Evolutionary conservation across 768 basidiomycete genomes (phyloP).

Genomic region (Pulveroboletus sp.): DNA sequence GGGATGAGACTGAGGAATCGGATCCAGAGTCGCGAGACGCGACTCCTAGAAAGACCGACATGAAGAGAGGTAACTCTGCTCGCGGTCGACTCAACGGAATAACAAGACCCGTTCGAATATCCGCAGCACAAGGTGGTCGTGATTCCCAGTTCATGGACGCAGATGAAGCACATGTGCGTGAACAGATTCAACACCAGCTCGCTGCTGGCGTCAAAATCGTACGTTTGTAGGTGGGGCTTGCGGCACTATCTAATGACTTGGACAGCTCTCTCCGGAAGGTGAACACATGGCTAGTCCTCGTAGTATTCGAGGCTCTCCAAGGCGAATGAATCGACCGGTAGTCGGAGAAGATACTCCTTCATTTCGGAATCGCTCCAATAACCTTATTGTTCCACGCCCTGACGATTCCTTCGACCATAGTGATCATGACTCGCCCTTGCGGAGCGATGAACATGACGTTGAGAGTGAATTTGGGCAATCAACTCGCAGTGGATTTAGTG

Average conservation of each 20-base stretch:
- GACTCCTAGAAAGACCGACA: conserved; percentile 53
- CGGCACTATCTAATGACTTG: conserved; percentile 11
- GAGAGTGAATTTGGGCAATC: conserved; percentile 58
- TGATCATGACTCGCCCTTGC: conserved; percentile 42
- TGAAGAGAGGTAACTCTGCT: conserved; percentile 35
- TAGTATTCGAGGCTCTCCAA: conserved; percentile 65
- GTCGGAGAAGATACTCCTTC: conserved; percentile 38
- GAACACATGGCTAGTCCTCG: conserved; percentile 60
- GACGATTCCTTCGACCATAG: conserved; percentile 42
- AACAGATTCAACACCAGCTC: conserved; percentile 83
- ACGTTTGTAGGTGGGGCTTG: conserved; percentile 21
- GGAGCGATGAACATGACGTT: conserved; percentile 45
- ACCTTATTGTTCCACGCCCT: conserved; percentile 39
- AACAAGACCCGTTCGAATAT: conserved; percentile 33
- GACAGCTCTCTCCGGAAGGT: conserved; percentile 58
- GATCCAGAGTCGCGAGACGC: conserved; percentile 50
- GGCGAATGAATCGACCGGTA: conserved; percentile 40
- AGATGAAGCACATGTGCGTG: conserved; percentile 74
- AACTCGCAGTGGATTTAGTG: conserved; percentile 23
- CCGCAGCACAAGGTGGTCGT: conserved; percentile 45
- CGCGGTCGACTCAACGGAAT: conserved; percentile 27
- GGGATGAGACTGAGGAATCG: conserved; percentile 34
- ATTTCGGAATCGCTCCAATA: conserved; percentile 36
- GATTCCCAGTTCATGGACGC: conserved; percentile 88
- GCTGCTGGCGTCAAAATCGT: conserved; percentile 71